Conservation (phyloP, 2,329 filamentous ascomycete species). For the Ilyonectria mors-panacis region DNA sequence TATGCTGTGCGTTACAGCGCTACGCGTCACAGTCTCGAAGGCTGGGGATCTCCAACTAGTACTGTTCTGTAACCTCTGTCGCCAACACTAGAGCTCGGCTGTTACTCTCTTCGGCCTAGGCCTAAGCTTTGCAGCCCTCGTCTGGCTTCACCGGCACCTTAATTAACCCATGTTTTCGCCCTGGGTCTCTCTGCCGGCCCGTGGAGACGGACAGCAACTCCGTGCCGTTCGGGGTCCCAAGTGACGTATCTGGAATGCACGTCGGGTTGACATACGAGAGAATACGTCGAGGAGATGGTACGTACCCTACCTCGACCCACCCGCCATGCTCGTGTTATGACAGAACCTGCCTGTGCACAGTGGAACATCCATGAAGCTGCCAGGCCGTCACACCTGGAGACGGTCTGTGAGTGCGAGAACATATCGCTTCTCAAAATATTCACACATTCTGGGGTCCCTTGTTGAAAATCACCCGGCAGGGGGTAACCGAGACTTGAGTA, state of each 20-base stretch:
- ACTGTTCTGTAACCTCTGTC: constrained; percentile 2
- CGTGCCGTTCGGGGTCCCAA: constrained; percentile 13
- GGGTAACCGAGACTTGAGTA: background rate
- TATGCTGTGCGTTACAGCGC: background rate
- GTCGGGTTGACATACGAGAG: background rate
- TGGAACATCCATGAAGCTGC: background rate
- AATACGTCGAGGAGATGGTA: background rate
- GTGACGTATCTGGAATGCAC: constrained; percentile 30
- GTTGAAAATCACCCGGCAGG: background rate
- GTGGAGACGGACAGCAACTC: constrained; percentile 17
- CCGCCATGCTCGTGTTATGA: background rate
- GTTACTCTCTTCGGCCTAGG: constrained; percentile 20
- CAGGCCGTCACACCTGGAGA: background rate
- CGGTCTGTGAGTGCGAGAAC: background rate
- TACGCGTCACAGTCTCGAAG: constrained; percentile 4
- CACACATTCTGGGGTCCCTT: constrained; percentile 1
- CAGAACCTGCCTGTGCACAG: background rate
- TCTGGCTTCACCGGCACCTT: constrained; percentile 6
- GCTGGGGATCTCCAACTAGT: background rate
- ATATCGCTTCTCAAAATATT: background rate
- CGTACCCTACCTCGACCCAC: background rate
- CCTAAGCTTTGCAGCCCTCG: constrained; percentile 11
- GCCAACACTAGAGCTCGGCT: constrained; percentile 3
- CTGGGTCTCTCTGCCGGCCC: background rate
- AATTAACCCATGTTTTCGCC: background rate